Evolutionary conservation across 306 rosid species (phyloP), one percentile per base, ranked within the genome.

Genomic region (Senna tora): DNA sequence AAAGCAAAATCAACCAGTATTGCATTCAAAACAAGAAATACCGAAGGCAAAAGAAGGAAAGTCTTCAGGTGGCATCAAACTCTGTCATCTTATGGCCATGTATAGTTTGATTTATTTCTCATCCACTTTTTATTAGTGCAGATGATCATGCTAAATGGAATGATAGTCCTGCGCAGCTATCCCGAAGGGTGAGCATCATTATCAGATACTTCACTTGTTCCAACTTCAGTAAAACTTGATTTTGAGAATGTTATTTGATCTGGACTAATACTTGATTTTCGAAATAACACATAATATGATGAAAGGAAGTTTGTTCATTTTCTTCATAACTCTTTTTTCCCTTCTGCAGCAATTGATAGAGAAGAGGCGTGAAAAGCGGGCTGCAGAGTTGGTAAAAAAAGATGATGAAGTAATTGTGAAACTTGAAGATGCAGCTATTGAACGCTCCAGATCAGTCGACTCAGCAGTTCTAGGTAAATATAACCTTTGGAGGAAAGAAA

Each of bases 401-500:
- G 95, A 92, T 47, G 78, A 81, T 42, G 93, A 88, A 69, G 81
- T 79, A 50, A 74, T 75, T 47, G 84, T 87, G 71, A 89, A 88
- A 83, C 90, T 95, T 71, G 99, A 95, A 81, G 88, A 82, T 84
- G 81, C 80, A 50, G 97, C 97, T 80, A 92, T 95, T 74, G 92
- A 91, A 63, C 99, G 84, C 62, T 95, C 97, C 28, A 84, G 77
- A 79, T 87, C 92, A 60, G 93, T 89, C 69, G 93, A 86, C 82
- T 85, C 90, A 52, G 81, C 96, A 17, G 83, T 91, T 56, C 80
- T 89, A 6, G 99, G 96, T 30, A 94, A 91, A 80, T 95, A 95
- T 87, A 95, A 82, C 88, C 77, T 87, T 52, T 89, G 99, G 97
- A 95, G 96, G 90, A 94, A 80, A 84, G 96, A 95, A 84, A 78